A percentile compares a stretch with the other conserved stretches of the same genome.
Conservation (phyloP, 306 rosid species). For the Gillenia trifoliata region DNA sequence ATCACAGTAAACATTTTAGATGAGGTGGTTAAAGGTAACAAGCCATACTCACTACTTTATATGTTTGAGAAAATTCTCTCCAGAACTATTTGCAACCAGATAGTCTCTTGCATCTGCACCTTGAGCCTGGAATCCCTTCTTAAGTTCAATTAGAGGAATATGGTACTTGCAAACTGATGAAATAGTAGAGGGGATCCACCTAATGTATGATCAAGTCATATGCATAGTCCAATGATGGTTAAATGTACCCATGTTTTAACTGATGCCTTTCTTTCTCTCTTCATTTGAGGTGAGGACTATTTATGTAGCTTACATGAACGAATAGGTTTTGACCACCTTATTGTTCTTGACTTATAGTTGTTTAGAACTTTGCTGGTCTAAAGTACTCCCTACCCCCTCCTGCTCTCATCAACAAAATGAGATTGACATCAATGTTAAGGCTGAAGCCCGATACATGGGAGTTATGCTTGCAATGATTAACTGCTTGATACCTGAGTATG, state of each 20-base stretch:
- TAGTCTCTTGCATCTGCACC: slow-evolving; percentile 6
- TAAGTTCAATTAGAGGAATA: background rate
- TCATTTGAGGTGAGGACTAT: background rate
- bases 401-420: background rate
- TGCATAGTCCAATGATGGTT: background rate
- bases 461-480: background rate
- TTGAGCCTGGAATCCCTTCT: background rate
- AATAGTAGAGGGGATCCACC: background rate
- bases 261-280: background rate
- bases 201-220: background rate
- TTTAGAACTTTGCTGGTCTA: background rate
- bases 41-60: background rate
- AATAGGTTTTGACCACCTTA: background rate
- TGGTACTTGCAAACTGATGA: background rate
- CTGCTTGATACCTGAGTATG: background rate
- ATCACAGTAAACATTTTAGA: background rate
- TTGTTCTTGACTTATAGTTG: background rate
- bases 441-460: background rate
- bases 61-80: background rate
- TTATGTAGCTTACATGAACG: background rate
- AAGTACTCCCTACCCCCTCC: background rate
- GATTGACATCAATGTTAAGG: background rate
- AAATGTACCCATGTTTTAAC: background rate
- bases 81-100: background rate
- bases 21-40: slow-evolving; percentile 14